These are phyloP conservation scores for Iberis pinnata DNA, from an alignment of 345 rosid species.

Conservation along the genomic window DNA sequence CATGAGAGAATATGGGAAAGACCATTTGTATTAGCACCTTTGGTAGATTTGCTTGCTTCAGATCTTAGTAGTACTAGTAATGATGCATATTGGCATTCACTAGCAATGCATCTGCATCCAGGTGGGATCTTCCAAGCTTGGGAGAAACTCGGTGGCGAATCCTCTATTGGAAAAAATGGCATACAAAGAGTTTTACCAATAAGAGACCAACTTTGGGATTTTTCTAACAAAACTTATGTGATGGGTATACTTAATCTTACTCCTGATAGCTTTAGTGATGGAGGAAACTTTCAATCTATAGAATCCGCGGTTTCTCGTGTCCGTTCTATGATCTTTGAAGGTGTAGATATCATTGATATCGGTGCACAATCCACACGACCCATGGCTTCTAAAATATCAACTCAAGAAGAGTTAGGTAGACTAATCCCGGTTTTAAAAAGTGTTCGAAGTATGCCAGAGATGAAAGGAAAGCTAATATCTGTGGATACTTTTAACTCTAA, in stretches of 20 bases:
- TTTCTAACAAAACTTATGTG: constrained; percentile 55
- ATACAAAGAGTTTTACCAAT: constrained; percentile 77
- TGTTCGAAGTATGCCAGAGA: constrained; percentile 67
- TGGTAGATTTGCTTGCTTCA: constrained; percentile 73
- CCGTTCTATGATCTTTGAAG: constrained; percentile 57
- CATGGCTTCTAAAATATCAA: constrained; percentile 59
- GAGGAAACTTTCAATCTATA: constrained; percentile 57
- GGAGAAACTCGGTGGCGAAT: constrained; percentile 77
- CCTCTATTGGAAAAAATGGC: constrained; percentile 62
- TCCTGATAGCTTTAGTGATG: constrained; percentile 95
- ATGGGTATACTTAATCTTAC: constrained; percentile 94
- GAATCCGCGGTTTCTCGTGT: constrained; percentile 72
- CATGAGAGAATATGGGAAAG: constrained; percentile 93
- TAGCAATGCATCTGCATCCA: constrained; percentile 40
- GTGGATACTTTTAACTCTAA: constrained; percentile 81
- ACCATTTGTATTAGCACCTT: constrained; percentile 84
- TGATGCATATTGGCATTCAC: constrained; percentile 73
- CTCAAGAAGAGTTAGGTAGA: constrained; percentile 67
- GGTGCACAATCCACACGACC: constrained; percentile 95
- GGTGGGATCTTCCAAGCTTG: constrained; percentile 57
- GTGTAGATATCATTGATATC: constrained; percentile 76
- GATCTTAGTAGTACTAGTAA: constrained; percentile 58
- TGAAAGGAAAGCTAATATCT: constrained; percentile 67
- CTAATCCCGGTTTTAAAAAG: constrained; percentile 68
- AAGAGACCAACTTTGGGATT: constrained; percentile 69